Conservation (phyloP, 208 protist genomes). For the Trypanosoma platydactyli region DNA sequence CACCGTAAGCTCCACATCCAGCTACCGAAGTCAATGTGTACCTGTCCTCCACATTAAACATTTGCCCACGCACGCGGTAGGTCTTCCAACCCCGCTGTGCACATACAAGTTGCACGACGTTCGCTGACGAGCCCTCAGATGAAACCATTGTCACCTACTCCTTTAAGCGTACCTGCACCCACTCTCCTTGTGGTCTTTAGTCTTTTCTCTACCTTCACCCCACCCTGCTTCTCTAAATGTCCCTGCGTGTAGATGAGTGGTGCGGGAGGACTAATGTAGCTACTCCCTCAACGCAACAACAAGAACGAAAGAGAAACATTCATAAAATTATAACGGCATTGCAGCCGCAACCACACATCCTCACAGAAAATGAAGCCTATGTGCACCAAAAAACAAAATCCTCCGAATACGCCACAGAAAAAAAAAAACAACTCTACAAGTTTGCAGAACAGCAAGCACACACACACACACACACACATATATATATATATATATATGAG, state of each 20-base stretch:
- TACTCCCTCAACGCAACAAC: constrained; percentile 1
- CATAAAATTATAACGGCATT: no score
- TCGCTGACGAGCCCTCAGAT: constrained; percentile 11
- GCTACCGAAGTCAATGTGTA: constrained; percentile 88
- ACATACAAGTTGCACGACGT: constrained; percentile 68
- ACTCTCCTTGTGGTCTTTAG: background rate
- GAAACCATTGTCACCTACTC: background rate
- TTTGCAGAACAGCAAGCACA: no score
- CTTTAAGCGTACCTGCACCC: no score
- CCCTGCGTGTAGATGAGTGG: no score
- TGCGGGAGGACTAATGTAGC: background rate
- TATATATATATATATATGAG: constrained; percentile 14
- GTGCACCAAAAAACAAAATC: constrained; percentile 1
- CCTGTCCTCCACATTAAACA: constrained; percentile 84
- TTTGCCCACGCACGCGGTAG: constrained; percentile 81
- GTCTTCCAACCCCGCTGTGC: constrained; percentile 81
- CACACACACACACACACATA: constrained; percentile 1
- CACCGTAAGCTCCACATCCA: constrained; percentile 89
- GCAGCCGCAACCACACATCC: no score
- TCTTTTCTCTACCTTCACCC: no score
- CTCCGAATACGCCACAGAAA: background rate
- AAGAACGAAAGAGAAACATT: constrained; percentile 10
- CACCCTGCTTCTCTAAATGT: constrained; percentile 1
- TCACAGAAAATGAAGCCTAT: background rate
- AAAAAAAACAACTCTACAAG: background rate